Evolutionary conservation across 2,329 filamentous ascomycete genomes (phyloP), one percentile per base, ranked within the genome.

Genomic region (Pyrenophora seminiperda): DNA sequence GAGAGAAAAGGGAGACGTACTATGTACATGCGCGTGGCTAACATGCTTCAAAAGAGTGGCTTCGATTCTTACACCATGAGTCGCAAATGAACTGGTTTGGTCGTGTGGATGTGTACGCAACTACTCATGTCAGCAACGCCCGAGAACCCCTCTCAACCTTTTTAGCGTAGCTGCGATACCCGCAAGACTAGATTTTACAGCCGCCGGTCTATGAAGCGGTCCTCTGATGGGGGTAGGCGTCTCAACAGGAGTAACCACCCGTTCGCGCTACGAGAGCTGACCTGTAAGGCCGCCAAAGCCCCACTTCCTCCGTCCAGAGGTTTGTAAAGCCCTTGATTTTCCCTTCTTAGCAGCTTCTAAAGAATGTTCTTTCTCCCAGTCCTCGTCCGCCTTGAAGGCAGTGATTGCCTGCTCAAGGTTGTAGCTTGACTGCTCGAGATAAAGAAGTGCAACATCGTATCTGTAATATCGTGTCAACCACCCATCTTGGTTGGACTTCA

Each of bases 321-420:
- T 55, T 33, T 62, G 59, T 6, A 50, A 43, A 13, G 57, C 59
- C 41, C 72, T 70, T 36, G 54, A 54, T 46, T 79, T 79, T n/a
- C 74, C 74, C 57, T 78, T 79, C 50, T 72, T 71, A 32, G 73
- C 74, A 5, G 71, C 73, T 61, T 80, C 73, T 38, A 85, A 66
- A 0, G 87, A 86, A 63, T 93, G 82, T 10, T 82, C 80, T 59
- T 78, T 81, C 73, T 91, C 90, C 90, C 89, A 93, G 44, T 77
- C 78, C 68, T 91, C 89, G 56, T 94, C 90, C 3, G 83, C 87
- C 56, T 82, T 78, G 68, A 83, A 91, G 3, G 81, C 78, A 30
- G 81, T 78, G 5, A 88, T 80, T 0, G 89, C 89, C 20, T 73
- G 70, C 3, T 84, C 82, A 13, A 92, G 75, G 60, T 91, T 80